Evolutionary conservation across 179 eudicot species (phyloP).

Genomic region (Beta corolliflora): DNA sequence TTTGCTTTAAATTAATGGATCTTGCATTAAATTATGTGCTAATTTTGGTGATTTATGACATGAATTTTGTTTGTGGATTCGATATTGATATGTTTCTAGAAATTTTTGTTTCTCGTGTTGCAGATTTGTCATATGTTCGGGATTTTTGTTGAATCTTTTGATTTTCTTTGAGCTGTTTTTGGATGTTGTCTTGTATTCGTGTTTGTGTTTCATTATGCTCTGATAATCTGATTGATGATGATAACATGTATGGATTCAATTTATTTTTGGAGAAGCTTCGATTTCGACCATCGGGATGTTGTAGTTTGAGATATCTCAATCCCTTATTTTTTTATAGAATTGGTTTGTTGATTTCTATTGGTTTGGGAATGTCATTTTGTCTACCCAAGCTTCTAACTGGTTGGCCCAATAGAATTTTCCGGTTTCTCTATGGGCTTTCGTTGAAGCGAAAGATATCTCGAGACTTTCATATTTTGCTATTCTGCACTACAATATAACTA

Average conservation of each 20-base stretch:
- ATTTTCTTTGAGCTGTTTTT: background rate
- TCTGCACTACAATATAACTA: background rate
- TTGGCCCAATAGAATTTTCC: conserved; percentile 9
- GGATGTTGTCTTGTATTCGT: background rate
- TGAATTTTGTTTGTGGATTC: background rate
- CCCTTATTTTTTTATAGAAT: too few relatives aligned
- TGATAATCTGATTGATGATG: background rate
- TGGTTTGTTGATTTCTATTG: background rate
- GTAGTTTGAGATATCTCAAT: conserved; percentile 12
- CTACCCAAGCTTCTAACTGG: conserved; percentile 25
- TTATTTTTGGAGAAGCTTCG: background rate
- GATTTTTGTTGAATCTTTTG: background rate
- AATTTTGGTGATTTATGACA: background rate
- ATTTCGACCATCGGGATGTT: conserved; percentile 21
- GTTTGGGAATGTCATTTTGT: background rate
- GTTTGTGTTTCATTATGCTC: background rate
- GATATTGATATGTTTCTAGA: background rate
- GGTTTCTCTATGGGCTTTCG: conserved; percentile 28
- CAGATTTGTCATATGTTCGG: too few relatives aligned
- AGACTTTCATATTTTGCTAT: conserved; percentile 2
- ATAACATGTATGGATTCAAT: background rate
- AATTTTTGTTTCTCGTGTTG: background rate
- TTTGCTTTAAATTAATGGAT: background rate
- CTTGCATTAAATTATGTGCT: background rate
- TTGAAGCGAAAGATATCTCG: conserved; percentile 26